Conservation (phyloP, 352 stramenopile genomes). For the Phytophthora idaei region DNA sequence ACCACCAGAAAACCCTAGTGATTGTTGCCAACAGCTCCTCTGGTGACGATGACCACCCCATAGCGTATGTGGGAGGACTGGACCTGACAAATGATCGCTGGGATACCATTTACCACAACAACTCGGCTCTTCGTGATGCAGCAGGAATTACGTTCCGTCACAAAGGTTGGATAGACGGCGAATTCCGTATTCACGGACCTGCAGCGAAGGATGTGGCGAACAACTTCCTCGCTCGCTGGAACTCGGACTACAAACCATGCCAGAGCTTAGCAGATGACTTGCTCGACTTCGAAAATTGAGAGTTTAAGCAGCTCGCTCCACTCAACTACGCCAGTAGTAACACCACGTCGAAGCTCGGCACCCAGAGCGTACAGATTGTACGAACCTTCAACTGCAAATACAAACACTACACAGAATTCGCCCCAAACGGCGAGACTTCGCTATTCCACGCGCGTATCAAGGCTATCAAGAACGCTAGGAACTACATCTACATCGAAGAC, state of each 20-base stretch:
- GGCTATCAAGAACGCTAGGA: constrained; percentile 1
- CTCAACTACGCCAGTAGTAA: too few relatives aligned
- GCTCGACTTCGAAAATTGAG: neutral
- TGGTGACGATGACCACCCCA: constrained; percentile 17
- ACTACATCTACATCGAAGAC: constrained; percentile 41
- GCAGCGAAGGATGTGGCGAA: constrained; percentile 51
- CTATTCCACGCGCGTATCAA: too few relatives aligned
- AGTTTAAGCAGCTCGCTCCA: too few relatives aligned
- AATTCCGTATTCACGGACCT: constrained; percentile 50
- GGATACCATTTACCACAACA: constrained; percentile 64
- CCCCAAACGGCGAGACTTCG: too few relatives aligned
- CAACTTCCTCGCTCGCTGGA: constrained; percentile 65
- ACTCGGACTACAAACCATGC: constrained; percentile 34
- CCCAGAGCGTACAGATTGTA: too few relatives aligned
- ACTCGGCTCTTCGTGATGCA: constrained; percentile 36
- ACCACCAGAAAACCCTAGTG: constrained; percentile 60
- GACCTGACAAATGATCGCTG: constrained; percentile 64
- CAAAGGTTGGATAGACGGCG: constrained; percentile 61
- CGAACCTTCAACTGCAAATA: too few relatives aligned
- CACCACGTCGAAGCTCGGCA: too few relatives aligned
- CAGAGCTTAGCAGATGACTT: constrained; percentile 30
- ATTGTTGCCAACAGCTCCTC: constrained; percentile 6
- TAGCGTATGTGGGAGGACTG: constrained; percentile 59
- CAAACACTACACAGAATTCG: too few relatives aligned
- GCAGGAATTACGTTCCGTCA: constrained; percentile 35